These are phyloP conservation scores for Gaertneriomyces semiglobifer DNA, from an alignment of 192 early-diverging fungal species.

Conservation along the genomic window DNA sequence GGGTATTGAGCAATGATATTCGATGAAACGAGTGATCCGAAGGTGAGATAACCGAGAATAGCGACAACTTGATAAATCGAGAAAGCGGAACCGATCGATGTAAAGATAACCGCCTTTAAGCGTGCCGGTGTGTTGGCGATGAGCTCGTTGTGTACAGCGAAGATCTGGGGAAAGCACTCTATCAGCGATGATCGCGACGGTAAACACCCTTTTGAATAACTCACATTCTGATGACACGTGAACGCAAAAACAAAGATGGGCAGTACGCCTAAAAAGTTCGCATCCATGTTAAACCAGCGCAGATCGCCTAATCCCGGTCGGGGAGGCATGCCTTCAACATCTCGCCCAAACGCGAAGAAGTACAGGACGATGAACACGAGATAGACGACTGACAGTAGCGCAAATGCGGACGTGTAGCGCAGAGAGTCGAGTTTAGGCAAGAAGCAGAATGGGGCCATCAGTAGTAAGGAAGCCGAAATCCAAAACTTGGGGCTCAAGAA, in stretches of 20 bases:
- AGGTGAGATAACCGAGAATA: conserved; percentile 87
- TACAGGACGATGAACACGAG: conserved; percentile 80
- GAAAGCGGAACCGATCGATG: conserved; percentile 74
- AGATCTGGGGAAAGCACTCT: conserved; percentile 61
- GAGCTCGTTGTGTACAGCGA: conserved; percentile 94
- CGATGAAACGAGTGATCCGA: conserved; percentile 68
- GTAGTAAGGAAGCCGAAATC: conserved; percentile 74
- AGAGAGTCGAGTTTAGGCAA: conserved; percentile 82
- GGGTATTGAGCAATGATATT: conserved; percentile 84
- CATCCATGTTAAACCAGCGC: conserved; percentile 49
- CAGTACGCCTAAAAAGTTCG: conserved; percentile 66
- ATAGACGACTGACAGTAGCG: conserved; percentile 83
- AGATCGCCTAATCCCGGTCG: conserved; percentile 34
- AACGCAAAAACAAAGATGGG: conserved; percentile 99
- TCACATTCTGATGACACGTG: conserved; percentile 97
- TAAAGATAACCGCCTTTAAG: conserved; percentile 64
- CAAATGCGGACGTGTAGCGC: conserved; percentile 81
- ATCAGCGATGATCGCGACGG: conserved; percentile 10
- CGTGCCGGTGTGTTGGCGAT: conserved; percentile 71
- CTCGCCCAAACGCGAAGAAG: conserved; percentile 30
- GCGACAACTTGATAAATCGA: conserved; percentile 81
- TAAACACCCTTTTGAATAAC: conserved; percentile 5
- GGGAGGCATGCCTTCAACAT: conserved; percentile 32
- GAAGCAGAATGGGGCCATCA: conserved; percentile 76
- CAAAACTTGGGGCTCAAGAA: conserved; percentile 59